These are phyloP conservation scores for Schizophyllum amplum DNA, from an alignment of 1,284 basidiomycete species.

Conservation along the genomic window DNA sequence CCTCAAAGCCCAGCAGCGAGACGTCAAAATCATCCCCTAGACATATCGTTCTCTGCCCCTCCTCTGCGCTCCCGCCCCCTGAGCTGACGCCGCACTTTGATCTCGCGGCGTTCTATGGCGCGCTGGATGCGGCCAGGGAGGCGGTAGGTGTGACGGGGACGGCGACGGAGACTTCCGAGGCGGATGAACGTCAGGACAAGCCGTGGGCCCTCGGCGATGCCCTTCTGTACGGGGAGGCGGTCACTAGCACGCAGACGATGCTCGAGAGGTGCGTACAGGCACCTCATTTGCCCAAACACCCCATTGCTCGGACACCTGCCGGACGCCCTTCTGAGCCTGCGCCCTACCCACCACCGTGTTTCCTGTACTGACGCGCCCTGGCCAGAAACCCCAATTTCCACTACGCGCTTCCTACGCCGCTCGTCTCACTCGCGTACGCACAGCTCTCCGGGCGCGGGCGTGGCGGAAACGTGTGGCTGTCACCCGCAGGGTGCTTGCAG, in stretches of 20 bases:
- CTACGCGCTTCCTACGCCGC: conserved; percentile 61
- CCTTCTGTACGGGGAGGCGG: conserved; percentile 81
- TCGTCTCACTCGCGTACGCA: conserved; percentile 79
- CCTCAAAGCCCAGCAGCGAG: conserved; percentile 10
- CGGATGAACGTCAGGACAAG: too few species aligned
- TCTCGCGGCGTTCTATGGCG: conserved; percentile 38
- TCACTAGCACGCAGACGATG: conserved; percentile 94
- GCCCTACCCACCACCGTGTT: too few species aligned
- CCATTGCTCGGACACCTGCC: too few species aligned
- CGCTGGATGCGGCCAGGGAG: conserved; percentile 23
- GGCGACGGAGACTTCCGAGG: too few species aligned
- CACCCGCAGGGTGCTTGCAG: conserved; percentile 83
- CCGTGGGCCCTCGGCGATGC: conserved; percentile 66
- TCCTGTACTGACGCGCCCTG: background rate
- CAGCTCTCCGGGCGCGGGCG: conserved; percentile 88
- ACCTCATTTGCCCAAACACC: background rate
- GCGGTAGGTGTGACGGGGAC: too few species aligned
- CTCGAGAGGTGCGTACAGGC: conserved; percentile 69
- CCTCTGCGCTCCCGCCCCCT: conserved; percentile 31
- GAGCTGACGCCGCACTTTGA: conserved; percentile 52
- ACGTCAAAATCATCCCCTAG: conserved; percentile 25
- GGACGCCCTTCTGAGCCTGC: too few species aligned
- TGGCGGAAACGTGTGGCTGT: conserved; percentile 90
- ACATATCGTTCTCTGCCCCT: conserved; percentile 40
- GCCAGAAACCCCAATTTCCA: conserved; percentile 75